Conservation (phyloP, 2,329 filamentous ascomycete genomes). For the Botrytis paeoniae region DNA sequence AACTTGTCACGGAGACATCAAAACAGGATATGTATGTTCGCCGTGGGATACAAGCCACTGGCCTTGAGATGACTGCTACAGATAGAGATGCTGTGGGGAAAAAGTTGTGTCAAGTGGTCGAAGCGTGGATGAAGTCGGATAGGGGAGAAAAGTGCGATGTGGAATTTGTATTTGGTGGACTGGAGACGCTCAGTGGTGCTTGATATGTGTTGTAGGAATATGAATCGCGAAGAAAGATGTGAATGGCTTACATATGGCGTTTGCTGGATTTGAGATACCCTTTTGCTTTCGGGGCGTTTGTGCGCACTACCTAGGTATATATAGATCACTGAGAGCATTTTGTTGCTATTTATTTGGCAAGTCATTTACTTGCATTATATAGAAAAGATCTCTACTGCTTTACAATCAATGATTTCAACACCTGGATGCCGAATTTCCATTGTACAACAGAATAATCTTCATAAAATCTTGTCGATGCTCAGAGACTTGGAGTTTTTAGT, state of each 20-base stretch:
- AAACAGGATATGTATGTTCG: conserved; percentile 29
- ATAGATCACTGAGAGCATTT: neutral
- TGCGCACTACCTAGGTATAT: neutral
- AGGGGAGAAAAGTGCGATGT: conserved; percentile 21
- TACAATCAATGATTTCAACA: neutral
- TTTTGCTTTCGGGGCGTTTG: conserved; percentile 18
- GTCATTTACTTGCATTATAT: neutral
- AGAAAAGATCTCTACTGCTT: neutral
- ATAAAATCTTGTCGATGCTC: neutral
- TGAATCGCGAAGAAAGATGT: neutral
- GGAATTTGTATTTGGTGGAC: conserved; percentile 27
- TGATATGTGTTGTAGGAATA: neutral
- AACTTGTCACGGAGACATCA: conserved; percentile 12
- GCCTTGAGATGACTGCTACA: conserved; percentile 23
- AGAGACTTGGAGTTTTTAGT: neutral
- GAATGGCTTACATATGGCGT: conserved; percentile 15
- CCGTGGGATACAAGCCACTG: conserved; percentile 23
- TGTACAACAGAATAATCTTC: neutral
- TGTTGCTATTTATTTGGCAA: neutral
- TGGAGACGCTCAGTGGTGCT: conserved; percentile 16
- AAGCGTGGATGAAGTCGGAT: conserved; percentile 25
- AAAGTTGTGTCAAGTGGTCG: conserved; percentile 24
- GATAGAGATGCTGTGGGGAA: conserved; percentile 19
- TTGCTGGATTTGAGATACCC: conserved; percentile 13
- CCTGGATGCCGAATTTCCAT: neutral